A percentile compares a stretch with the other conserved stretches of the same genome.
phyloP scores from a whole-genome alignment of 2,329 filamentous ascomycete genomes.

The Elsinoe perseae region DNA sequence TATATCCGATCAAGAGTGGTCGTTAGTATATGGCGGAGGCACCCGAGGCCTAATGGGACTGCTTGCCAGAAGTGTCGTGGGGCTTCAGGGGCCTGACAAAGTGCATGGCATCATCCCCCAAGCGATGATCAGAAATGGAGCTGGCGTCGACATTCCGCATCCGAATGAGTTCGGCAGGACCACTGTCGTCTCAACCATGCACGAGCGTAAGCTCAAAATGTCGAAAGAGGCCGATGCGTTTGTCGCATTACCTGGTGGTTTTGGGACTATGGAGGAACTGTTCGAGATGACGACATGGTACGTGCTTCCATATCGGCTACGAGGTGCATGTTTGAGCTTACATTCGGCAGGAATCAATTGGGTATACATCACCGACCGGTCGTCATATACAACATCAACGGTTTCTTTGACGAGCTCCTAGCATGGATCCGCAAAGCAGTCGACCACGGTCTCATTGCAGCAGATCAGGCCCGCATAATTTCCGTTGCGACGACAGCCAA shows the following conservation, averaged over 20 bases:
- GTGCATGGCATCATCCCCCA: not conserved
- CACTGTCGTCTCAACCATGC: not conserved
- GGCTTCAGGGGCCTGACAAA: not conserved
- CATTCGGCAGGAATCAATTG: not conserved
- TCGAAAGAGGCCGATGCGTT: not conserved
- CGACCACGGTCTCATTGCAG: not conserved
- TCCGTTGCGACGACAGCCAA: not conserved
- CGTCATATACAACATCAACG: not conserved
- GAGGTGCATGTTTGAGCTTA: no score
- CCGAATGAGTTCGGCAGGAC: not conserved
- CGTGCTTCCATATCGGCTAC: not conserved
- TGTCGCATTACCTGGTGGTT: not conserved
- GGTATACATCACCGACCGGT: not conserved
- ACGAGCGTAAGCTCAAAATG: not conserved
- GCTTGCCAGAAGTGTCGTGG: not conserved
- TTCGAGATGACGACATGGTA: not conserved
- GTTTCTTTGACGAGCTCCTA: not conserved
- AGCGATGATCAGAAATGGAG: not conserved
- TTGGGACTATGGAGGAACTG: constrained; percentile 1
- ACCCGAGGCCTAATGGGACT: not conserved
- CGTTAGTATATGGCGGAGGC: constrained; percentile 5
- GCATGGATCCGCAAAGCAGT: not conserved
- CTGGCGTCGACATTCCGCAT: not conserved
- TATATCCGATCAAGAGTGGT: not conserved
- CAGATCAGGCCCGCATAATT: not conserved